A percentile compares a stretch with the other conserved stretches of the same genome.
These are phyloP conservation scores for Fusarium acutatum DNA, from an alignment of 2,329 filamentous ascomycete species.

Conservation along the genomic window DNA sequence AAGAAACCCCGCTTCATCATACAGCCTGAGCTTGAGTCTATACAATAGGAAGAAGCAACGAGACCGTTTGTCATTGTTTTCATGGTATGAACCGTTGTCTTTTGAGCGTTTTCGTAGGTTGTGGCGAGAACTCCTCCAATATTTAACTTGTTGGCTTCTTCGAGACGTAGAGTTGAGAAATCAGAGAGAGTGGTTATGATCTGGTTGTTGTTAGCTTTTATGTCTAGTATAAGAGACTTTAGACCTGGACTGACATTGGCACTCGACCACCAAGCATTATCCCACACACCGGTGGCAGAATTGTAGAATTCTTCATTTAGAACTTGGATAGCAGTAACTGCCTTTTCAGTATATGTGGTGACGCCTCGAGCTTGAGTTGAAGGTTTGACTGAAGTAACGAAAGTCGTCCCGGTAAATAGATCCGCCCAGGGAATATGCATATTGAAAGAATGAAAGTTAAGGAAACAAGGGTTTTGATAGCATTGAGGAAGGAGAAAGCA, in stretches of 20 bases:
- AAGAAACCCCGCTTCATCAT: slow-evolving; percentile 48
- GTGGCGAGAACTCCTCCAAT: slow-evolving; percentile 53
- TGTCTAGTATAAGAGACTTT: background rate
- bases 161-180: slow-evolving; percentile 50
- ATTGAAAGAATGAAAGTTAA: slow-evolving; percentile 12
- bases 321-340: slow-evolving; percentile 48
- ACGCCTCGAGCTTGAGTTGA: slow-evolving; percentile 26
- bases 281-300: slow-evolving; percentile 67
- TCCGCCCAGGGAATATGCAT: slow-evolving; percentile 40
- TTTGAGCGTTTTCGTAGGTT: slow-evolving; percentile 58
- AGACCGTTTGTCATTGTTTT: slow-evolving; percentile 52
- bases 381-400: slow-evolving; percentile 20
- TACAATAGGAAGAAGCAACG: slow-evolving; percentile 50
- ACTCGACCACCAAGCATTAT: slow-evolving; percentile 76
- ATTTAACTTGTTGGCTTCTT: slow-evolving; percentile 48
- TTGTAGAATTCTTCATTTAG: slow-evolving; percentile 70
- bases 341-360: slow-evolving; percentile 45
- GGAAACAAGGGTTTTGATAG: background rate
- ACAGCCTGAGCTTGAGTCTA: slow-evolving; percentile 41
- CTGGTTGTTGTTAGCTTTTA: slow-evolving; percentile 2
- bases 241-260: slow-evolving; percentile 58
- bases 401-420: slow-evolving; percentile 30
- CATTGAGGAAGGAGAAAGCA: background rate
- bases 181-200: slow-evolving; percentile 69
- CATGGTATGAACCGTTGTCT: slow-evolving; percentile 46